Base-by-base conservation (phyloP, 78 protist species). In the Pigoraptor vietnamica region DNA sequence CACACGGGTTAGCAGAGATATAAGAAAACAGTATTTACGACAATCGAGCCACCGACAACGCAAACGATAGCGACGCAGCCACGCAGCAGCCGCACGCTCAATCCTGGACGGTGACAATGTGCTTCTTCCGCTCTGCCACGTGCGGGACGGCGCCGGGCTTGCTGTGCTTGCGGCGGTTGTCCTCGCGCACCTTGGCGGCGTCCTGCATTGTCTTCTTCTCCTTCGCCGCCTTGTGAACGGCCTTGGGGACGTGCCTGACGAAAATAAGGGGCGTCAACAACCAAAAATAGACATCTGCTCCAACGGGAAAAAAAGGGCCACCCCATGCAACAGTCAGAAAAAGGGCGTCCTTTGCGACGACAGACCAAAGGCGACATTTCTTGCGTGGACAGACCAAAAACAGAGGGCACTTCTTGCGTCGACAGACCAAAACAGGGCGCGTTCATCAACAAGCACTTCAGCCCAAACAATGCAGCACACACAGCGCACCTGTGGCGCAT, bases 221-320 rank as follows among this genome's bases (percentile, higher is more conserved):
- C 29, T 56, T 48, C 10, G 34, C 34, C 14, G 94, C 94, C 33
- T 34, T 29, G 25, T 37, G 34, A 38, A 93, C 81, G 29, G 90
- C 86, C 81, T 93, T 93, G 14, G 94, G 94, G 10, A 93, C 89
- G 35, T 89, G 91, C 21, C 94, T 91, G 37, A 89, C 89, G 40
- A 0, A 14, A 23, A 9, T 24, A 23, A 24, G 81, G 39, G 21
- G 89, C 19, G 48, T 6, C 6, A 19, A 24, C 2, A 2, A 87
- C 19, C 14, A 25, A 87, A 2, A 6, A 24, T 9, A 79, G n/a
- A 19, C 10, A 23, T 6, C 34, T 1, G 83, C 6, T 9, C 9
- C 34, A 24, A 23, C 9, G 23, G n/a, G 83, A 6, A 79, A 24
- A 79, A 6, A 19, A 79, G 35, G 83, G 21, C 1, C 34, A 79